Percentiles rank a stretch among this genome's conserved stretches.
phyloP scores from a whole-genome alignment of 1,139 yeast genomes.

The Torulaspora pretoriensis region DNA sequence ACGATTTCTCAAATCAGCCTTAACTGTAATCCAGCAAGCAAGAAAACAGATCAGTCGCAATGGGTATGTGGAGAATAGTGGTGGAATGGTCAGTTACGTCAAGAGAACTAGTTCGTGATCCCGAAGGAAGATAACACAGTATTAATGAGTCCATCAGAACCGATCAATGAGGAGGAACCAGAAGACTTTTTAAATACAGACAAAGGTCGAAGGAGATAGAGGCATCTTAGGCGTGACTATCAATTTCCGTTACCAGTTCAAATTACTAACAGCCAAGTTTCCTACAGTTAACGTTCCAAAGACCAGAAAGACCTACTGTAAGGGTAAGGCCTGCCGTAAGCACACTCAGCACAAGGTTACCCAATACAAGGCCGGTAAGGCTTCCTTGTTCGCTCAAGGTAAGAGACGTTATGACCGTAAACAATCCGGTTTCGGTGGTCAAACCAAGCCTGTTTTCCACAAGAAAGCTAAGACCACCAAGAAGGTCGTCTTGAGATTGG shows the following conservation, averaged over 20 bases:
- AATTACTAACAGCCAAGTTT: constrained; percentile 17
- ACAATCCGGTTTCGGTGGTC: constrained; percentile 99
- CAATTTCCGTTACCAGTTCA: too few species aligned
- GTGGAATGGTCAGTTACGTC: background rate
- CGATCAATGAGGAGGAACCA: background rate
- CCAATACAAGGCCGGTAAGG: constrained; percentile 99
- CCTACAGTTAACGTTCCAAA: constrained; percentile 96
- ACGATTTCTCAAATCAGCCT: background rate
- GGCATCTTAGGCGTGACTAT: background rate
- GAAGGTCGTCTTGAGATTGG: constrained; percentile 99
- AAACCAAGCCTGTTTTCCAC: constrained; percentile 99
- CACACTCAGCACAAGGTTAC: constrained; percentile 99
- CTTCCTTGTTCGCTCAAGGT: constrained; percentile 99
- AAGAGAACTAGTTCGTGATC: background rate
- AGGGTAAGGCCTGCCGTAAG: constrained; percentile 98
- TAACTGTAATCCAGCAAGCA: constrained; percentile 10
- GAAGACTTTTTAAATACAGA: background rate
- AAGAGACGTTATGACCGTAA: constrained; percentile 99
- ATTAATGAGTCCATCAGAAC: too few species aligned
- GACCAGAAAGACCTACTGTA: constrained; percentile 99
- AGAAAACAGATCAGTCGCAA: constrained; percentile 27
- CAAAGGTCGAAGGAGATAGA: background rate
- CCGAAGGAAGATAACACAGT: too few species aligned
- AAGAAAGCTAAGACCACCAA: constrained; percentile 99
- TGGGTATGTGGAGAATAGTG: constrained; percentile 25